phyloP scores from a whole-genome alignment of 1,139 yeast species.

The Torulaspora pretoriensis region DNA sequence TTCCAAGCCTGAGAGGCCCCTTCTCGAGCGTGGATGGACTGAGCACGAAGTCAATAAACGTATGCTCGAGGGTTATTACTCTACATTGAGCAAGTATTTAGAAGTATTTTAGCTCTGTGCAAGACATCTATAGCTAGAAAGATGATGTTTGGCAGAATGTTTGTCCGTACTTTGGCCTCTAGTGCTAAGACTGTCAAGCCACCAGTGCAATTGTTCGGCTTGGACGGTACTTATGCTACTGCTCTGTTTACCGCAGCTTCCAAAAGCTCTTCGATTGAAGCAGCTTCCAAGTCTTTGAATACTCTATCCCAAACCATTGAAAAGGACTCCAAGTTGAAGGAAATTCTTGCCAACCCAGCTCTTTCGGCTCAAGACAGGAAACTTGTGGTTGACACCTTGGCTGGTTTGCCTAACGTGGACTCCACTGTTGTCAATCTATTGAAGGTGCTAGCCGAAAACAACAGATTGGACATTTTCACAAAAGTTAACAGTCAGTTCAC shows the following conservation, averaged over 20 bases:
- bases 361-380: slow-evolving; percentile 72
- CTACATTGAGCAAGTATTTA: background rate
- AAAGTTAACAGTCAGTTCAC: slow-evolving; percentile 68
- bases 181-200: slow-evolving; percentile 57
- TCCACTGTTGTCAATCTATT: slow-evolving; percentile 76
- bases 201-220: slow-evolving; percentile 90
- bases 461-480: slow-evolving; percentile 73
- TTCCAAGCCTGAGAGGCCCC: background rate
- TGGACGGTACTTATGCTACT: slow-evolving; percentile 95
- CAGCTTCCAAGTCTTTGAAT: slow-evolving; percentile 64
- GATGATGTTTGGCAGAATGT: slow-evolving; percentile 59
- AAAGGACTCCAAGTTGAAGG: slow-evolving; percentile 59
- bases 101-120: background rate
- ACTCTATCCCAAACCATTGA: slow-evolving; percentile 54
- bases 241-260: slow-evolving; percentile 92
- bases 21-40: slow-evolving; percentile 1
- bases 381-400: slow-evolving; percentile 58
- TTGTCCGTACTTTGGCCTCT: slow-evolving; percentile 68
- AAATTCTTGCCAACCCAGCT: slow-evolving; percentile 76
- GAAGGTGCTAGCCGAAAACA: slow-evolving; percentile 85
- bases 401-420: slow-evolving; percentile 54
- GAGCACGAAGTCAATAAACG: background rate
- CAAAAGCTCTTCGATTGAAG: slow-evolving; percentile 71
- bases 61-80: background rate
- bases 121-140: background rate